Evolutionary conservation across 768 basidiomycete genomes (phyloP), one percentile per base, ranked within the genome.

Genomic region (Cystobasidium onofrii): DNA sequence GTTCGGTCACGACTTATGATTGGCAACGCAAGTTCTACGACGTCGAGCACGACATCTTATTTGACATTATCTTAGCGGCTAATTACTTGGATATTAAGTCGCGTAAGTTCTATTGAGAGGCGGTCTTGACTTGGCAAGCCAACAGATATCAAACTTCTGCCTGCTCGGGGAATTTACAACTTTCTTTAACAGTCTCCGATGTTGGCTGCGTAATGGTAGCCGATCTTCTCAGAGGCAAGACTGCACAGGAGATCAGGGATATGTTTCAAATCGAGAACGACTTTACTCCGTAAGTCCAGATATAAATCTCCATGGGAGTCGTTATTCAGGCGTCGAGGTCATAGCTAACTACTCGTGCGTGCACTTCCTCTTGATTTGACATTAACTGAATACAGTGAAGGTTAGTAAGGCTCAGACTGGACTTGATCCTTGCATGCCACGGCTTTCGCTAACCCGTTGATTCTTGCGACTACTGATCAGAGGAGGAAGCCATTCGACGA

Each of bases 221-320:
- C 7, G 96, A 96, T 85, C 97, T 96, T 93, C 96, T 98, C 86
- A 96, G 97, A 84, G 95, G 94, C 31, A 98, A 98, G 86, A 93
- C 92, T 0, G 94, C 95, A 29, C 94, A 96, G 81, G 93, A 96
- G 83, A 96, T 97, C 77, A 88, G 94, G 72, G 95, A 69, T 76
- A 77, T 80, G 46, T 77, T 77, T 64, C 73, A 79, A 70, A 66
- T 74, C 9, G n/a, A 33, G 43, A 64, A 64, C n/a, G 63, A 64
- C 63, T 64, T 64, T 46, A 64, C 63, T 39, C 63, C 63, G 63
- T 60, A 34, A 23, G 57, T 60, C 25, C 27, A 92, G 91, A 80
- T 92, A 95, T n/a, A n/a, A n/a, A n/a, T n/a, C n/a, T n/a, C n/a
- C n/a, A n/a, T n/a, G n/a, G n/a, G n/a, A n/a, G n/a, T n/a, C n/a